phyloP scores from a whole-genome alignment of 192 early-diverging fungal species.

The Thoreauomyces humboldtii region DNA sequence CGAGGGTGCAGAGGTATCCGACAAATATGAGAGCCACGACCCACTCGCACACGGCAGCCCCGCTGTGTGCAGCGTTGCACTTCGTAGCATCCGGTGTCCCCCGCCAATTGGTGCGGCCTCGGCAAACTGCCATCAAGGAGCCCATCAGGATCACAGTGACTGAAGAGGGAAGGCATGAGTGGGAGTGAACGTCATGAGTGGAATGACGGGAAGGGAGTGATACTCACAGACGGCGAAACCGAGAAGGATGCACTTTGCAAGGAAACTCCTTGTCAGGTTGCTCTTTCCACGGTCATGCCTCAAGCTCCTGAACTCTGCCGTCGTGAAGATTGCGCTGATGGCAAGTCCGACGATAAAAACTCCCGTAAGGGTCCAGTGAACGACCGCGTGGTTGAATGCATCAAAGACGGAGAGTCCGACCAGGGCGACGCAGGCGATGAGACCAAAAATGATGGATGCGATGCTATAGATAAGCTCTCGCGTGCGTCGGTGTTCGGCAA shows the following conservation, averaged over 20 bases:
- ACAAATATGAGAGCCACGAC: conserved; percentile 11
- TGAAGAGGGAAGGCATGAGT: not conserved
- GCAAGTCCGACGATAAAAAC: conserved; percentile 16
- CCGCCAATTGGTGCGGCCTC: not conserved
- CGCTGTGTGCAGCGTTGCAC: conserved; percentile 17
- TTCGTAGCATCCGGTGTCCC: not conserved
- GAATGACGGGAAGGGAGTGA: no score
- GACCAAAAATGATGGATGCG: conserved; percentile 16
- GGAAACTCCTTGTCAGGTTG: not conserved
- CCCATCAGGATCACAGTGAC: conserved; percentile 19
- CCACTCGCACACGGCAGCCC: conserved; percentile 26
- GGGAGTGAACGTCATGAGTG: not conserved
- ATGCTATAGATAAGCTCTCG: conserved; percentile 16
- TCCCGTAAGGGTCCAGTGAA: conserved; percentile 24
- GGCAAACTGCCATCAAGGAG: conserved; percentile 19
- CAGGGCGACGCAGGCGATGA: conserved; percentile 4
- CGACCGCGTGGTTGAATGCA: not conserved
- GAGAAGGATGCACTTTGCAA: conserved; percentile 6
- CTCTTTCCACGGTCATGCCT: not conserved
- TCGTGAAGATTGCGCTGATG: conserved; percentile 15
- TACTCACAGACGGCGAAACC: conserved; percentile 19
- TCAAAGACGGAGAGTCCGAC: conserved; percentile 13
- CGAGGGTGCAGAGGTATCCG: conserved; percentile 11
- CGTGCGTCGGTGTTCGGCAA: not conserved
- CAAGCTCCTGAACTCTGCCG: conserved; percentile 22